Conservation (phyloP, 148 eudicot genomes). For the Silene latifolia region DNA sequence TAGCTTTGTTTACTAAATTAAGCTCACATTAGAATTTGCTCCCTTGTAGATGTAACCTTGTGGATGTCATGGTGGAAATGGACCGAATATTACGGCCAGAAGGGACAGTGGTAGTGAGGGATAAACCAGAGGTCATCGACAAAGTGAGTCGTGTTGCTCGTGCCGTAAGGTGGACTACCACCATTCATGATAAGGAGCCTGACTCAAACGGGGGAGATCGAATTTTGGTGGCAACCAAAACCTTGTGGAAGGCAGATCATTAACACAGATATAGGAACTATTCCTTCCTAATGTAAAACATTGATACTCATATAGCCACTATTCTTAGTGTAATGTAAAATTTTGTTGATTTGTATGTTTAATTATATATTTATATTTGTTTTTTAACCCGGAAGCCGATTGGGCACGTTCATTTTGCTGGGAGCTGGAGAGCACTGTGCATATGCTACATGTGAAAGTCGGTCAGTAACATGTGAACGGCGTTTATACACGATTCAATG, state of each 20-base stretch:
- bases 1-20: too few relatives aligned
- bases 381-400: too few relatives aligned
- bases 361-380: not conserved
- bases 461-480: too few relatives aligned
- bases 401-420: too few relatives aligned
- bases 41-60: constrained; percentile 71
- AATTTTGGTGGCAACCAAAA: constrained; percentile 84
- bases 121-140: constrained; percentile 72
- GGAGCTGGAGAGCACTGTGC: too few relatives aligned
- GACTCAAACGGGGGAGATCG: constrained; percentile 68
- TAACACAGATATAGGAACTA: constrained; percentile 8
- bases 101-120: constrained; percentile 85
- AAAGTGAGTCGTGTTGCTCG: constrained; percentile 66
- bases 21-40: not conserved
- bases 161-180: constrained; percentile 65
- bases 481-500: too few relatives aligned
- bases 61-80: constrained; percentile 91
- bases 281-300: constrained; percentile 12
- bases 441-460: too few relatives aligned
- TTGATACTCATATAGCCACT: constrained; percentile 3
- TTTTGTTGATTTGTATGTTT: constrained; percentile 19
- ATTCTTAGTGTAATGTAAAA: constrained; percentile 25
- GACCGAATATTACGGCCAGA: constrained; percentile 91
- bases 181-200: constrained; percentile 76
- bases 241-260: constrained; percentile 40